Evolutionary conservation across 177 flowering plant genomes (phyloP).

Genomic region (Vitis hybrid): DNA sequence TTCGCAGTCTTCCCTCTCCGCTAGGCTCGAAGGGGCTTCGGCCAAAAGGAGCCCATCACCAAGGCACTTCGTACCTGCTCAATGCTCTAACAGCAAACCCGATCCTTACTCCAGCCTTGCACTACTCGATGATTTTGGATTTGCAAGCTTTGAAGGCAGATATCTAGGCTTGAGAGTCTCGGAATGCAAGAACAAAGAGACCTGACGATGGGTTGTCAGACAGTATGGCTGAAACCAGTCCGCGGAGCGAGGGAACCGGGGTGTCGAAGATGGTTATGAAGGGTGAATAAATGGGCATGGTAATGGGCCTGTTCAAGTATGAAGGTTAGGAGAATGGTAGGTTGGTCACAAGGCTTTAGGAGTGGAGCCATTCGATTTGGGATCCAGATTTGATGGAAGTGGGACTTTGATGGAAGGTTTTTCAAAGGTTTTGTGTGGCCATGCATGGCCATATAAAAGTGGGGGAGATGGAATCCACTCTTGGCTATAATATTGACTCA

Average conservation of each 20-base stretch:
- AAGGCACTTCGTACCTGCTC: constrained; percentile 10
- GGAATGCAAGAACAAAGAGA: constrained; percentile 51
- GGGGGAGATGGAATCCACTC: constrained; percentile 17
- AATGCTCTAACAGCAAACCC: too few species aligned
- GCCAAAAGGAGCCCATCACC: constrained; percentile 40
- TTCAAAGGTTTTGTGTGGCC: too few species aligned
- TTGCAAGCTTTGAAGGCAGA: constrained; percentile 31
- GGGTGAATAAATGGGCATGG: constrained; percentile 26
- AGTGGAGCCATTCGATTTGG: too few species aligned
- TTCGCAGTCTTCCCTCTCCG: constrained; percentile 46
- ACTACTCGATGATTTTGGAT: constrained; percentile 38
- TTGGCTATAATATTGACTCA: constrained; percentile 39
- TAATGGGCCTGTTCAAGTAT: too few species aligned
- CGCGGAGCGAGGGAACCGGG: constrained; percentile 44
- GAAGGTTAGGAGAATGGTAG: too few species aligned
- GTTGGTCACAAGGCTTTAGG: too few species aligned
- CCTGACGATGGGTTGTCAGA: constrained; percentile 36
- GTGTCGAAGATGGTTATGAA: constrained; percentile 34
- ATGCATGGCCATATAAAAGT: too few species aligned
- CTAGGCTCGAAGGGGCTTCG: constrained; percentile 14
- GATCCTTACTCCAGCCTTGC: constrained; percentile 26
- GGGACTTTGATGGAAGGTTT: too few species aligned
- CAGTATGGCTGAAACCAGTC: constrained; percentile 31
- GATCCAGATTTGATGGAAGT: too few species aligned
- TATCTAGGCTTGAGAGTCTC: constrained; percentile 29